phyloP scores from a whole-genome alignment of 2,329 filamentous ascomycete genomes.

The Periglandula ipomoeae region DNA sequence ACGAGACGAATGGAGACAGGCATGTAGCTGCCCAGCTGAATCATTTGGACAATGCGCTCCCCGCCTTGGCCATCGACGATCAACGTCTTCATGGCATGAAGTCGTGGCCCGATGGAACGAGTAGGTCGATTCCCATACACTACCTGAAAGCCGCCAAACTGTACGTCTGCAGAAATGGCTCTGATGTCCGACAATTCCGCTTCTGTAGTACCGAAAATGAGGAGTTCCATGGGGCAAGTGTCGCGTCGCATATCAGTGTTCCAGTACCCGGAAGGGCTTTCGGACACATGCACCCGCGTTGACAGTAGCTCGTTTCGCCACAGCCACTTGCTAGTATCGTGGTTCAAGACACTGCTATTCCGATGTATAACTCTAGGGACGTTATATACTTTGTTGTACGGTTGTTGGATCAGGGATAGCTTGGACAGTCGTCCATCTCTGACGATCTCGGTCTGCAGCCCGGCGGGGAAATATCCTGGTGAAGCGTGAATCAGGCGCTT shows the following conservation, averaged over 20 bases:
- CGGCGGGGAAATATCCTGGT: background rate
- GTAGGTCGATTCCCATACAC: background rate
- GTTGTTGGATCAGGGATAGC: background rate
- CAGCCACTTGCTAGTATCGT: background rate
- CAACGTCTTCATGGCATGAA: background rate
- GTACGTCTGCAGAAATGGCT: background rate
- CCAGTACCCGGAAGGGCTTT: background rate
- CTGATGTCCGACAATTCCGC: background rate
- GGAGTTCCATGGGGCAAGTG: background rate
- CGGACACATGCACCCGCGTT: background rate
- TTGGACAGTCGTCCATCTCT: background rate
- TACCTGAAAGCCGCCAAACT: slow-evolving; percentile 1
- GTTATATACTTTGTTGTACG: background rate
- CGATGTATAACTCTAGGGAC: background rate
- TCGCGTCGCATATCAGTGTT: background rate
- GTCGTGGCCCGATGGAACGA: background rate
- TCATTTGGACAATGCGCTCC: background rate
- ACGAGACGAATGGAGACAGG: background rate
- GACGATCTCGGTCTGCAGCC: background rate
- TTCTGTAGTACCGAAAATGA: background rate
- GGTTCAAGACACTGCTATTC: background rate
- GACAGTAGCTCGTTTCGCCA: background rate
- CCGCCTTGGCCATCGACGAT: background rate
- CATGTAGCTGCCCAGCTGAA: background rate
- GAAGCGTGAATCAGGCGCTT: slow-evolving; percentile 2